Evolutionary conservation across 805 yeast genomes (phyloP).

Genomic region (Pichia cephalocereana): DNA sequence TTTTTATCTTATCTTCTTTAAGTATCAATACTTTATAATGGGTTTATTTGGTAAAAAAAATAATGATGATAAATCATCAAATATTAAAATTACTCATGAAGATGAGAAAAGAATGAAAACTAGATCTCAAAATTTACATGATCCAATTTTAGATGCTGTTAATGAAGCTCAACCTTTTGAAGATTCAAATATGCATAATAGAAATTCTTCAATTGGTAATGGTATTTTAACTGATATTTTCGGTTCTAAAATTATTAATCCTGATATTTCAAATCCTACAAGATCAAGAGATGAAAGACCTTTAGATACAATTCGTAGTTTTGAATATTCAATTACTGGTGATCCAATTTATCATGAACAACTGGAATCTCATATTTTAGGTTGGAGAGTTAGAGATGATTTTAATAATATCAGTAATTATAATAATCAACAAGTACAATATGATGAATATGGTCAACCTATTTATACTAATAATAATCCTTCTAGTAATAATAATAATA

Average conservation of each 20-base stretch:
- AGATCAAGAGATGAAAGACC: slow-evolving; percentile 94
- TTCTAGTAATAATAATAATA: neutral
- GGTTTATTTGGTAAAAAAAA: slow-evolving; percentile 35
- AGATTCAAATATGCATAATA: slow-evolving; percentile 33
- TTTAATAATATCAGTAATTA: slow-evolving; percentile 32
- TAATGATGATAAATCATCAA: slow-evolving; percentile 10
- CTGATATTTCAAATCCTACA: slow-evolving; percentile 90
- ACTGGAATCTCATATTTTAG: slow-evolving; percentile 67
- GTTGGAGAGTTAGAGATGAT: slow-evolving; percentile 80
- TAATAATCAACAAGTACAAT: slow-evolving; percentile 26
- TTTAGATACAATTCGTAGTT: slow-evolving; percentile 85
- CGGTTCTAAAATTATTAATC: slow-evolving; percentile 68
- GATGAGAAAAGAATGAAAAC: slow-evolving; percentile 50
- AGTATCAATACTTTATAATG: slow-evolving; percentile 20
- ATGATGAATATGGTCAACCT: slow-evolving; percentile 31
- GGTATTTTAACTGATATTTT: slow-evolving; percentile 68
- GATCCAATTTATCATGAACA: slow-evolving; percentile 73
- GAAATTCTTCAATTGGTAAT: slow-evolving; percentile 26
- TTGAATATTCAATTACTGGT: slow-evolving; percentile 91
- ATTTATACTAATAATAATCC: slow-evolving; percentile 23
- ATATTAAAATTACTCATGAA: slow-evolving; percentile 36
- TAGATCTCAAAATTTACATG: slow-evolving; percentile 65
- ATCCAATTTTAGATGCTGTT: slow-evolving; percentile 88
- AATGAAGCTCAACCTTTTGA: slow-evolving; percentile 96
- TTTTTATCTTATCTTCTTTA: neutral